Conservation (phyloP, 768 basidiomycete species). For the Leccinum variicolor region DNA sequence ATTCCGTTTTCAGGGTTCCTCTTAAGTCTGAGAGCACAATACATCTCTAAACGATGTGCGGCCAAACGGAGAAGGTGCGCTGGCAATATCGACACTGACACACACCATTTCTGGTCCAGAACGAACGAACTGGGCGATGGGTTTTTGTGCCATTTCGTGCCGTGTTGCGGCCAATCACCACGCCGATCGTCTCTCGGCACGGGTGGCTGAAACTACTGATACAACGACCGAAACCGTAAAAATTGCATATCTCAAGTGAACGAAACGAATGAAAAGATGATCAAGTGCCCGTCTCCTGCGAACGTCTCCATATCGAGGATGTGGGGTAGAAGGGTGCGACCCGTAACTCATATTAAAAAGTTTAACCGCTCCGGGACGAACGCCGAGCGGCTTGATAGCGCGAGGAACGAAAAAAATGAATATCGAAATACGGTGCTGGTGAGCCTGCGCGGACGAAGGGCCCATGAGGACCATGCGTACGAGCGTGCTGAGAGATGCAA, state of each 20-base stretch:
- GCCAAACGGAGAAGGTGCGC: constrained; percentile 1
- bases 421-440: not conserved
- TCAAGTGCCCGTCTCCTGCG: not conserved
- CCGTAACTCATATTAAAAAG: constrained; percentile 27
- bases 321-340: constrained; percentile 16
- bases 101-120: constrained; percentile 3
- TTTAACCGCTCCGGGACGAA: constrained; percentile 10
- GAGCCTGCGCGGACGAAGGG: not conserved
- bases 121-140: constrained; percentile 7
- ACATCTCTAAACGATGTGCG: constrained; percentile 11
- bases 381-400: constrained; percentile 1
- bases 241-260: not conserved
- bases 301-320: constrained; percentile 8
- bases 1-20: constrained; percentile 5
- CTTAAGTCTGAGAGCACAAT: not conserved
- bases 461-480: not conserved
- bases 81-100: constrained; percentile 3
- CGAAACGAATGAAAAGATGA: not conserved
- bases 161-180: not conserved
- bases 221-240: not conserved
- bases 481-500: not conserved
- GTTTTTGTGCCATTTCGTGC: not conserved
- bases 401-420: not conserved
- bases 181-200: not conserved
- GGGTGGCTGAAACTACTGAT: not conserved